These are phyloP conservation scores for Macadamia integrifolia DNA, from an alignment of 164 flowering plant genomes.

Conservation along the genomic window DNA sequence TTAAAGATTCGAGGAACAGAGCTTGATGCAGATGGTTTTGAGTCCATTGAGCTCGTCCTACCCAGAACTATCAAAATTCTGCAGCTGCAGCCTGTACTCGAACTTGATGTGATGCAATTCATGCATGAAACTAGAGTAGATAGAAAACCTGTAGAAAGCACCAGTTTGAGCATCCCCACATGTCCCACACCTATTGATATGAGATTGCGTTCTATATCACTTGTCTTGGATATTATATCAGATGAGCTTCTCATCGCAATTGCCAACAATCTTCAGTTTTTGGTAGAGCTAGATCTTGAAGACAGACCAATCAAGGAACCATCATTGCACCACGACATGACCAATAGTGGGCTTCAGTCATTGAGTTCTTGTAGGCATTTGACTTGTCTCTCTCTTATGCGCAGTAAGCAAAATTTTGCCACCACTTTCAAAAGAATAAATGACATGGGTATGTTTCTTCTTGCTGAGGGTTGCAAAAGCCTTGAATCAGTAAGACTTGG, in stretches of 20 bases:
- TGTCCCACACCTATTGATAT: slow-evolving; percentile 6
- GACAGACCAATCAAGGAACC: slow-evolving; percentile 32
- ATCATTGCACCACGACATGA: slow-evolving; percentile 24
- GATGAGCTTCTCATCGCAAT: slow-evolving; percentile 30
- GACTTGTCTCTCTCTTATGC: slow-evolving; percentile 30
- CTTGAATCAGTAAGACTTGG: slow-evolving; percentile 35
- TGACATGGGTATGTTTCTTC: slow-evolving; percentile 42
- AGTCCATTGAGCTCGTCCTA: slow-evolving; percentile 14
- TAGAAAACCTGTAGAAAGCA: neutral
- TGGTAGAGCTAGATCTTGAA: slow-evolving; percentile 37
- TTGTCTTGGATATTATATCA: slow-evolving; percentile 31
- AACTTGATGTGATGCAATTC: slow-evolving; percentile 17
- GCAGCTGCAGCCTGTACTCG: slow-evolving; percentile 32
- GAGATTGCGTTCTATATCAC: slow-evolving; percentile 29
- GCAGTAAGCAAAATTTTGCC: slow-evolving; percentile 20
- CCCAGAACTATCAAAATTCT: slow-evolving; percentile 31
- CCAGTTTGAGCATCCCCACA: neutral
- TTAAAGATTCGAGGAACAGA: slow-evolving; percentile 29
- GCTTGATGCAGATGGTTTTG: slow-evolving; percentile 13
- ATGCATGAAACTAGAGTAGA: slow-evolving; percentile 6
- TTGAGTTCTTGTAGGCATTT: slow-evolving; percentile 25
- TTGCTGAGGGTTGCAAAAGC: slow-evolving; percentile 32
- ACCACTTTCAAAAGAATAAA: slow-evolving; percentile 32
- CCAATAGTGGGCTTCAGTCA: slow-evolving; percentile 36
- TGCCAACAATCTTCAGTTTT: slow-evolving; percentile 18